Evolutionary conservation across 2,329 filamentous ascomycete genomes (phyloP).

Genomic region (Dactylellina parvicollis): DNA sequence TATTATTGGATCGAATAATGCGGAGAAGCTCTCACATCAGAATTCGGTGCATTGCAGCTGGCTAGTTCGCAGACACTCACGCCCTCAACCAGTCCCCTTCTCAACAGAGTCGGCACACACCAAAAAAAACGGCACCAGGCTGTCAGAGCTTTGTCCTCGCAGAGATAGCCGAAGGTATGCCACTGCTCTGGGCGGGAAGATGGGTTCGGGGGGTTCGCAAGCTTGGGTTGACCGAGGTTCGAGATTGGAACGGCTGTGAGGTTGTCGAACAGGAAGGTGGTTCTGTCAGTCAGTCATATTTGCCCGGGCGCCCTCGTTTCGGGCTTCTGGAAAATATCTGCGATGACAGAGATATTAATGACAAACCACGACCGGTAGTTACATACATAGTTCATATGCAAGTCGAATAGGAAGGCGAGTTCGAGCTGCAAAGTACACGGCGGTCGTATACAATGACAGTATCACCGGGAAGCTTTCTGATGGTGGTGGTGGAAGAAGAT

Average conservation of each 20-base stretch:
- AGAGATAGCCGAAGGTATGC: conserved; percentile 45
- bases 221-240: conserved; percentile 49
- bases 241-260: conserved; percentile 48
- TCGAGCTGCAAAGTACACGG: too few species aligned
- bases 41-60: conserved; percentile 12
- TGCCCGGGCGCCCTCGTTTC: conserved; percentile 21
- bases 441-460: conserved; percentile 24
- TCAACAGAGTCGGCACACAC: conserved; percentile 28
- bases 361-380: conserved; percentile 32
- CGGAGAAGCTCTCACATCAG: conserved; percentile 48
- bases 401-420: conserved; percentile 48
- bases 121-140: conserved; percentile 40
- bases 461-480: conserved; percentile 17
- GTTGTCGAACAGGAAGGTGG: conserved; percentile 52
- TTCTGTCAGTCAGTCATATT: conserved; percentile 36
- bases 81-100: conserved; percentile 18
- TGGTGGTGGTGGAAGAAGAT: conserved; percentile 23
- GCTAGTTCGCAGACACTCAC: conserved; percentile 28
- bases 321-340: conserved; percentile 41
- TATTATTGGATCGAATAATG: conserved; percentile 48
- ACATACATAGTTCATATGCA: conserved; percentile 1
- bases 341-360: conserved; percentile 10
- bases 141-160: conserved; percentile 29
- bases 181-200: conserved; percentile 44
- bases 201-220: conserved; percentile 27